Evolutionary conservation across 768 basidiomycete genomes (phyloP).

Genomic region (Guyanaporus albipodus): DNA sequence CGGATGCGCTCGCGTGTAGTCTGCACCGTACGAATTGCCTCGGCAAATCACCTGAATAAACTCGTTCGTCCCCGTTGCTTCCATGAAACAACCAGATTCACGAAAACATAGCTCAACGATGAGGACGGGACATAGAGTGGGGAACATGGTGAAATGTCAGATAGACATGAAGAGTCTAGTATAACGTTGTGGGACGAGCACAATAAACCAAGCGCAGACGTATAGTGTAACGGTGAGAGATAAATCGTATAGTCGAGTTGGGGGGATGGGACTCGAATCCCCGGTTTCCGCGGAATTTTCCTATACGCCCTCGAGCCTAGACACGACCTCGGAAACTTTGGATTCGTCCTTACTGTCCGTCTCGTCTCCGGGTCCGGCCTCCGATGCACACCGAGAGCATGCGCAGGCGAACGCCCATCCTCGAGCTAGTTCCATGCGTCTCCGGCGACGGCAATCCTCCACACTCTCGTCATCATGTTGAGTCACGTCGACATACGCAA

Average conservation of each 20-base stretch:
- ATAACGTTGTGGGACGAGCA: not conserved
- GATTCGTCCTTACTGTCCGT: conserved; percentile 48
- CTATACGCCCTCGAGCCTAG: conserved; percentile 27
- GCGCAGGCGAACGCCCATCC: conserved; percentile 81
- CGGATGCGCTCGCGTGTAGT: too few species aligned
- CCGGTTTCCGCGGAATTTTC: not conserved
- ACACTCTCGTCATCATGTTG: conserved; percentile 51
- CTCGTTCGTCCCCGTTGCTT: too few species aligned
- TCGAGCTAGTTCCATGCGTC: conserved; percentile 69
- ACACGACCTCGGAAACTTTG: conserved; percentile 38
- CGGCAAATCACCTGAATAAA: too few species aligned
- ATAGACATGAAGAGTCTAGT: conserved; percentile 1
- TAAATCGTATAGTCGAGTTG: not conserved
- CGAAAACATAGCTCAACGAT: not conserved
- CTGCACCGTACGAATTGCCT: too few species aligned
- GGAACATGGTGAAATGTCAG: not conserved
- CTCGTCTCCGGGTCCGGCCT: conserved; percentile 36
- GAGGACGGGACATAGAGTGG: conserved; percentile 4
- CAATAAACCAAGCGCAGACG: not conserved
- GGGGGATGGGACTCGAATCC: too few species aligned
- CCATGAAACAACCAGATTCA: too few species aligned
- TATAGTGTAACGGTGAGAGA: not conserved
- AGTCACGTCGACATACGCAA: conserved; percentile 70
- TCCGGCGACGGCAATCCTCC: conserved; percentile 54
- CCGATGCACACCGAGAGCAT: conserved; percentile 61